Percentiles rank a stretch among this genome's conserved stretches.
Conservation (phyloP, 23 red algal species). For the Gracilaria domingensis region DNA sequence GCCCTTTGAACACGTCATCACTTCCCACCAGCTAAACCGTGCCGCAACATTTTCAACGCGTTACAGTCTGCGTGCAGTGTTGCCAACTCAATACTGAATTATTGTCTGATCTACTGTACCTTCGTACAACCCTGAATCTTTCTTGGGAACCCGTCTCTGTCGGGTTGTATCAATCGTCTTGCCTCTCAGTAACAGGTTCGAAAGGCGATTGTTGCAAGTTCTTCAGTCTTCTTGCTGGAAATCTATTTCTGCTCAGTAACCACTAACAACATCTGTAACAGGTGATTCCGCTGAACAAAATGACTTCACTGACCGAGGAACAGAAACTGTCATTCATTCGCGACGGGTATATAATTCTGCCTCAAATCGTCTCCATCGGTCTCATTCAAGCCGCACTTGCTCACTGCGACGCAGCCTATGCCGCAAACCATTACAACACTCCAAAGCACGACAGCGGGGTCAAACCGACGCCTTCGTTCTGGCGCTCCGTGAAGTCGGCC, state of each 20-base stretch:
- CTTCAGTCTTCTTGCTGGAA: no score
- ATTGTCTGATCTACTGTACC: background rate
- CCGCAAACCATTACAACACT: conserved; percentile 35
- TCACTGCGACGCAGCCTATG: conserved; percentile 16
- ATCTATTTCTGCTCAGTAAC: no score
- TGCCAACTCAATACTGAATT: background rate
- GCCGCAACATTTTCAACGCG: no score
- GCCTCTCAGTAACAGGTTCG: no score
- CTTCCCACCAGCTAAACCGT: no score
- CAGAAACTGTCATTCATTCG: conserved; percentile 54
- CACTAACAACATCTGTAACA: no score
- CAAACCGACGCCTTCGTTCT: conserved; percentile 25
- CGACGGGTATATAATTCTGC: conserved; percentile 51
- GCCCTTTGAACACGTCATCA: no score
- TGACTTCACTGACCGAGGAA: conserved; percentile 22
- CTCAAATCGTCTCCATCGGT: conserved; percentile 3
- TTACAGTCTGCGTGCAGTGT: background rate
- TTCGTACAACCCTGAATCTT: no score
- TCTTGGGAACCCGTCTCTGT: no score
- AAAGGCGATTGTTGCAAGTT: no score
- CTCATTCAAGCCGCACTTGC: conserved; percentile 28
- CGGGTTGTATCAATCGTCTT: no score
- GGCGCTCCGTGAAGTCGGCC: conserved; percentile 14
- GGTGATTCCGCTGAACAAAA: background rate
- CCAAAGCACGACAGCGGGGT: background rate